Conservation (phyloP, 306 rosid species). For the Herpetospermum pedunculosum region DNA sequence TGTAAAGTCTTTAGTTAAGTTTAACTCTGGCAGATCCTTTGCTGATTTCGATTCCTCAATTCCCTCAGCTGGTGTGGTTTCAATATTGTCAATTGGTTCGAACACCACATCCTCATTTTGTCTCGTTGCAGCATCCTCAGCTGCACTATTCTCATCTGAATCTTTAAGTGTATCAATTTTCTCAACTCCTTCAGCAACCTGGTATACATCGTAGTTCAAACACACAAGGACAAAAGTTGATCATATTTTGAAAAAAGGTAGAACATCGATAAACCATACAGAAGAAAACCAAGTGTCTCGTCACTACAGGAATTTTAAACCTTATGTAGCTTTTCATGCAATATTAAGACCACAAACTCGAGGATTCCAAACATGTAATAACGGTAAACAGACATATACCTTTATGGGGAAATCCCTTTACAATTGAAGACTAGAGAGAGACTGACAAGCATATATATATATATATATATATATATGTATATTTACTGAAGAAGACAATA, state of each 20-base stretch:
- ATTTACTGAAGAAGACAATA: neutral
- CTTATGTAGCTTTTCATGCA: neutral
- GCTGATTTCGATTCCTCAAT: constrained; percentile 23
- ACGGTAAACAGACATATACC: neutral
- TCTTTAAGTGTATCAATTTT: constrained; percentile 30
- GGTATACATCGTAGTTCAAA: neutral
- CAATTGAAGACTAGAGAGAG: neutral
- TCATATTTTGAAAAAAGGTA: neutral
- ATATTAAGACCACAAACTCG: neutral
- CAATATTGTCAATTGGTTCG: constrained; percentile 2
- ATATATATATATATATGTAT: too few species aligned
- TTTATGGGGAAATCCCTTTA: neutral
- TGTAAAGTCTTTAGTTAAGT: constrained; percentile 36
- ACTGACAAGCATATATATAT: neutral
- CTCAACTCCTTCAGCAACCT: constrained; percentile 42
- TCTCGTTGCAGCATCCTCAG: constrained; percentile 16
- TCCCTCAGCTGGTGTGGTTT: constrained; percentile 11
- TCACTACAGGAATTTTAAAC: neutral
- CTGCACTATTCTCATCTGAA: constrained; percentile 24
- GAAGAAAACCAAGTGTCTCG: neutral
- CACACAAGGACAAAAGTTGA: neutral
- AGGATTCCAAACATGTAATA: neutral
- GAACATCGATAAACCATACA: neutral
- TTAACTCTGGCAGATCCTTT: constrained; percentile 23
- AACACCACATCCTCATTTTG: constrained; percentile 6